Evolutionary conservation across 768 basidiomycete species (phyloP).

Genomic region (Leccinum variicolor): DNA sequence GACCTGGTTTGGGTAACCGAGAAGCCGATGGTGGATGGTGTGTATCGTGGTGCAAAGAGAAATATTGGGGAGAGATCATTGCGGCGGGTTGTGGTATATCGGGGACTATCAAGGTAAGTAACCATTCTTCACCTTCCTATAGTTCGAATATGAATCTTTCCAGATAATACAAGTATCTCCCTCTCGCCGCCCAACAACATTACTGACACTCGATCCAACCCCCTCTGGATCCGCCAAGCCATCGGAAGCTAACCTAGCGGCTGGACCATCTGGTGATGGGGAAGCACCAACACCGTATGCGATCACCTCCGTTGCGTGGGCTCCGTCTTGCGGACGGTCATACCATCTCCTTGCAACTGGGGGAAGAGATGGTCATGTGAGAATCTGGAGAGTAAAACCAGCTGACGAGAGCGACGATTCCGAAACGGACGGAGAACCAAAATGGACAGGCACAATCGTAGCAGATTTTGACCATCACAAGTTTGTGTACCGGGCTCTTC

Average conservation of each 20-base stretch:
- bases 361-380: conserved; percentile 78
- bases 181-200: conserved; percentile 60
- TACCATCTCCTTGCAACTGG: conserved; percentile 95
- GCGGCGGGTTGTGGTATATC: conserved; percentile 72
- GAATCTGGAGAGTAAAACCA: conserved; percentile 85
- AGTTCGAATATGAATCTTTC: background rate
- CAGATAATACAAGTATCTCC: conserved; percentile 75
- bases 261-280: conserved; percentile 26
- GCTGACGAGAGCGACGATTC: conserved; percentile 42
- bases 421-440: conserved; percentile 40
- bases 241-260: conserved; percentile 21
- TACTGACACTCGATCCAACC: conserved; percentile 53
- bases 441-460: conserved; percentile 73
- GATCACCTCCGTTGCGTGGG: conserved; percentile 87
- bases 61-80: conserved; percentile 91
- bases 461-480: conserved; percentile 89
- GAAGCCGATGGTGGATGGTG: conserved; percentile 94
- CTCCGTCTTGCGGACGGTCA: conserved; percentile 88
- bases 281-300: conserved; percentile 50
- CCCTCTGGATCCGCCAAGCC: conserved; percentile 27
- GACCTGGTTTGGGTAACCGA: conserved; percentile 53
- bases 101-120: conserved; percentile 71
- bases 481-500: conserved; percentile 32
- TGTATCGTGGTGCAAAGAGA: conserved; percentile 93
- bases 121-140: background rate